Evolutionary conservation across 2,329 filamentous ascomycete genomes (phyloP), one percentile per base, ranked within the genome.

Genomic region (Bertia moriformis): DNA sequence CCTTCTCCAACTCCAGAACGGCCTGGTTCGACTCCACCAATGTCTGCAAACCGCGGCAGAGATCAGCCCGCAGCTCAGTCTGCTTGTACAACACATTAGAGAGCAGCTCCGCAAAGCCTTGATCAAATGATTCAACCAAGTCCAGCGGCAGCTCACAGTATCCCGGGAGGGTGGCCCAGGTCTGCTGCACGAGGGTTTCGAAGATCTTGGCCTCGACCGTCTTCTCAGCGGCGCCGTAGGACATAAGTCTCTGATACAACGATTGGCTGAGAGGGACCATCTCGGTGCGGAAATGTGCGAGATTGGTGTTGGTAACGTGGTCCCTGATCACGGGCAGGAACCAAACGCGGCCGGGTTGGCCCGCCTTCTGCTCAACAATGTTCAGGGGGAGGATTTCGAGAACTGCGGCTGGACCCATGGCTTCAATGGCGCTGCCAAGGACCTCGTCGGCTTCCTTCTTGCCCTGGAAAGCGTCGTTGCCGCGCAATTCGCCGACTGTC

Each of bases 181-280:
- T 88, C 54, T 98, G 91, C 48, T 93, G 83, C 5, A 98, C 85
- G 3, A 98, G 67, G 0, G 91, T 96, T 61, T 98, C 54, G 55
- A 91, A 98, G 42, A 98, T 93, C 67, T 98, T 98, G 53, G 91
- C 73, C 56, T 96, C 87, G 71, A 94, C 88, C 0, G 86, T 91
- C 67, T 94, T 95, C 53, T 89, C 83, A 13, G 75, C 77, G 17
- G 73, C 65, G 13, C 83, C 84, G 49, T 93, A 83, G 44, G 93
- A 81, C 37, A 94, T 65, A 4, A 96, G 83, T 46, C 74, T 78
- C 55, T 96, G 85, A 57, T 89, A 95, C 67, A 98, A 83, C 38
- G 73, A 63, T 55, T 94, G 83, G 54, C 89, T 96, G 18, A 98
- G 65, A 14, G 91, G 87, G 4, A 95, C 77, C 57, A 98, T 78